Base-by-base conservation (phyloP, 2,329 filamentous ascomycete genomes). In the Bisporella sp. region DNA sequence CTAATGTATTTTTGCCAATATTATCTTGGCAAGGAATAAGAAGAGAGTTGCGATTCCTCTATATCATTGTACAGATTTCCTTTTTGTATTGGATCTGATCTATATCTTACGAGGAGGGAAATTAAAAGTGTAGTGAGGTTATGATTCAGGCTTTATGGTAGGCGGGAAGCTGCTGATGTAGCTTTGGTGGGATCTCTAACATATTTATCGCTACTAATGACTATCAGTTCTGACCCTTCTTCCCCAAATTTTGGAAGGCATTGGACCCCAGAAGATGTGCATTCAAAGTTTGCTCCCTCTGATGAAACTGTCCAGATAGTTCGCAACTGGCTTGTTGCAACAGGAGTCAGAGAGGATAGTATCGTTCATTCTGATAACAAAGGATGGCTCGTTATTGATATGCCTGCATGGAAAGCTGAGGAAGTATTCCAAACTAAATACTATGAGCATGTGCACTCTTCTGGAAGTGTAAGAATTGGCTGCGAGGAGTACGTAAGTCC, bases 331-430 rank as follows among this genome's bases (percentile, higher is more conserved):
- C 57, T 71, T 4, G 50, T 56, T 7, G 52, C 55, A 6, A 62
- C 62, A 37, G 66, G 66, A 7, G 66, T 69, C 45, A 49, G 60
- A 29, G 46, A 50, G 7, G 54, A 59, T 11, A 58, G 65, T 11
- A 59, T 69, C 47, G 59, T 62, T 2, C 62, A 68, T 43, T 66
- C 57, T 6, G 59, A 62, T 9, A 60, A 59, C 31, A 62, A 62
- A 47, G 62, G 64, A 35, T 69, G 67, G 66, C 50, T 70, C 13
- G 62, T 65, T 48, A 64, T 69, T 41, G 66, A 69, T 58, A 64
- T 63, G 33, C 60, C 59, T 30, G 59, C 60, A 5, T 53, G 60
- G 39, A 65, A 69, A 52, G 64, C 60, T 3, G 68, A 70, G 41
- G 39, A 40, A 39, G 57, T 69, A 7, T 54, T 70, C 7, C 59